Evolutionary conservation across 2,329 filamentous ascomycete genomes (phyloP).

Genomic region (Myotisia sp.): DNA sequence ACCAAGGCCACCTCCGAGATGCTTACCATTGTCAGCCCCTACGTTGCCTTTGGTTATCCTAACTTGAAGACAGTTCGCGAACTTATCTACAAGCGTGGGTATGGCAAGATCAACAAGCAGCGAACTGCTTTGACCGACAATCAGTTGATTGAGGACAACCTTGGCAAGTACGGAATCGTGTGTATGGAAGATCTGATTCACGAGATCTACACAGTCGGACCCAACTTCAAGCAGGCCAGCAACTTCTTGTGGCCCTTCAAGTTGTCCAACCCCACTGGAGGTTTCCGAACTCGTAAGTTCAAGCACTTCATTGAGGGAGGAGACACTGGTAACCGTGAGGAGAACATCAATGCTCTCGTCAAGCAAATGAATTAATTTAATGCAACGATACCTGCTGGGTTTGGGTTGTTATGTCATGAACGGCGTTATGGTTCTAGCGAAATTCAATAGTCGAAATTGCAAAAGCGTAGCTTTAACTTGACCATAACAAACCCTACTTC

Average conservation of each 20-base stretch:
- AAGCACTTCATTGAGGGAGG: slow-evolving; percentile 98
- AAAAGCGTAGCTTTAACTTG: slow-evolving; percentile 1
- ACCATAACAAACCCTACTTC: slow-evolving; percentile 4
- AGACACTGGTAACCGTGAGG: slow-evolving; percentile 97
- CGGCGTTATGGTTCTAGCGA: slow-evolving; percentile 7
- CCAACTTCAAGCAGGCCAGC: slow-evolving; percentile 98
- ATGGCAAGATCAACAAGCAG: slow-evolving; percentile 98
- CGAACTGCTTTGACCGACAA: slow-evolving; percentile 94
- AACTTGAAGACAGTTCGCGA: slow-evolving; percentile 99
- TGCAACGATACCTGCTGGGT: slow-evolving; percentile 1
- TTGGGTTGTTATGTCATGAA: slow-evolving; percentile 5
- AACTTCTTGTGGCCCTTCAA: slow-evolving; percentile 99
- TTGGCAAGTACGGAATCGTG: slow-evolving; percentile 97
- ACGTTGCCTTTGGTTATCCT: slow-evolving; percentile 98
- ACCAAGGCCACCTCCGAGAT: slow-evolving; percentile 97
- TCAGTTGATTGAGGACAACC: slow-evolving; percentile 87
- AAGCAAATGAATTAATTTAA: slow-evolving; percentile 86
- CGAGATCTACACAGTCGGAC: slow-evolving; percentile 96
- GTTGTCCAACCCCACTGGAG: slow-evolving; percentile 94
- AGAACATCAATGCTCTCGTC: slow-evolving; percentile 92
- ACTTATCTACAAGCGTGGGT: slow-evolving; percentile 99
- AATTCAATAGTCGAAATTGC: neutral
- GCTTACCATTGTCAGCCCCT: slow-evolving; percentile 97
- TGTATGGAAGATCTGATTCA: slow-evolving; percentile 99
- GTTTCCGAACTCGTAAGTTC: slow-evolving; percentile 95